phyloP scores from a whole-genome alignment of 75 land plant genomes.

The Pinus tabuliformis region DNA sequence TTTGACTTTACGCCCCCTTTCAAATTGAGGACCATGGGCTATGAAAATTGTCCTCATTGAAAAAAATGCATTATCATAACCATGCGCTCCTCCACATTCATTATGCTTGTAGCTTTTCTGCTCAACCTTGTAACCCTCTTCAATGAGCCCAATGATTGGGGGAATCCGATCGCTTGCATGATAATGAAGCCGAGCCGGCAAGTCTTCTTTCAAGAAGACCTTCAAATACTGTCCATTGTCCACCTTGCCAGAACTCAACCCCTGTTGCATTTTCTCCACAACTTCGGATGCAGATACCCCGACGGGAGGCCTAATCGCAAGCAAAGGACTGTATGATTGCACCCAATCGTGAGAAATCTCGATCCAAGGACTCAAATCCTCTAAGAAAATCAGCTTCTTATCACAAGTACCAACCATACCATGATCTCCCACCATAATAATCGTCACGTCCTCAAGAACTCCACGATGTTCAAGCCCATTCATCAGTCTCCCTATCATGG shows the following conservation, averaged over 20 bases:
- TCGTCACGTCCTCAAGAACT: constrained; percentile 75
- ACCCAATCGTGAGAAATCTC: constrained; percentile 53
- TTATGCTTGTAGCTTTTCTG: constrained; percentile 38
- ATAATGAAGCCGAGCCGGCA: constrained; percentile 81
- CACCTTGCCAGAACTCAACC: constrained; percentile 80
- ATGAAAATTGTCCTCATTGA: constrained; percentile 94
- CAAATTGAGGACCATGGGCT: constrained; percentile 91
- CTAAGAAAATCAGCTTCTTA: constrained; percentile 65
- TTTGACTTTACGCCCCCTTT: constrained; percentile 64
- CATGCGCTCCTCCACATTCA: constrained; percentile 95
- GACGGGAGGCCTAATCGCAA: constrained; percentile 66
- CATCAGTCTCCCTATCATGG: constrained; percentile 69
- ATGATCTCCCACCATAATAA: constrained; percentile 82
- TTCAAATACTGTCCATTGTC: constrained; percentile 59
- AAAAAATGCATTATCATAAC: constrained; percentile 81
- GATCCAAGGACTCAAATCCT: constrained; percentile 70
- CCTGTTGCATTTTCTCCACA: constrained; percentile 66
- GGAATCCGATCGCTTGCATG: constrained; percentile 70
- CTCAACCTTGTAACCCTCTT: constrained; percentile 84
- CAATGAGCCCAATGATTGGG: constrained; percentile 82
- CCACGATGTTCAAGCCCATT: constrained; percentile 67
- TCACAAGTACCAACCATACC: constrained; percentile 94
- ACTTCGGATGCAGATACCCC: constrained; percentile 31
- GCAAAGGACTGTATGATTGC: constrained; percentile 58
- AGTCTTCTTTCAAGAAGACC: constrained; percentile 76